Percentiles rank a stretch among this genome's conserved stretches.
Conservation (phyloP, 2,329 filamentous ascomycete genomes). For the Truncatella angustata region DNA sequence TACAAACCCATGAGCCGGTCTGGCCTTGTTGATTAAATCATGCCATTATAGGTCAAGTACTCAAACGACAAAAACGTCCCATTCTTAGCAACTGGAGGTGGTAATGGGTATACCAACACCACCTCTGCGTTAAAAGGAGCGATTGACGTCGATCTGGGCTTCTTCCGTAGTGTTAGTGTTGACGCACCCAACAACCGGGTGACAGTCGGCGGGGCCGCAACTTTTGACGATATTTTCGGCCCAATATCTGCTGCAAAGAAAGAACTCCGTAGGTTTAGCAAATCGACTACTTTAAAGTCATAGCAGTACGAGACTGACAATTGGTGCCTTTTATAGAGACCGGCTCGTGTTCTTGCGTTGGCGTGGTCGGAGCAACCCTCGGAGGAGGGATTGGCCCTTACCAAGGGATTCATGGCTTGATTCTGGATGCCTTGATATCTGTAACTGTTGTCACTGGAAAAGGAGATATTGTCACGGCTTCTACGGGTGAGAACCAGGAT, state of each 20-base stretch:
- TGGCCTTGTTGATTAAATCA: no score
- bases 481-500: constrained; percentile 34
- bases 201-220: background rate
- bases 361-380: background rate
- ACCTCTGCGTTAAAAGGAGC: background rate
- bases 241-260: no score
- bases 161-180: no score
- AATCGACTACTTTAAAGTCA: background rate
- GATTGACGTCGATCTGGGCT: no score
- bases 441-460: background rate
- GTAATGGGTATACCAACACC: background rate
- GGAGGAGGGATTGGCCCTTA: background rate
- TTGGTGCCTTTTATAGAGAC: no score
- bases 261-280: background rate
- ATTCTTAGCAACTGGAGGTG: background rate
- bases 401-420: background rate
- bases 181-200: background rate
- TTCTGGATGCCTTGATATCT: background rate
- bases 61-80: background rate
- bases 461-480: background rate
- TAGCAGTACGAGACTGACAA: no score
- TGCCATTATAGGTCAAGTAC: background rate
- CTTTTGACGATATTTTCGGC: no score
- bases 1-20: no score
- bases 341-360: background rate